A percentile compares a stretch with the other conserved stretches of the same genome.
Conservation (phyloP, 495 filamentous ascomycete species). For the Aspergillus avenaceus region DNA sequence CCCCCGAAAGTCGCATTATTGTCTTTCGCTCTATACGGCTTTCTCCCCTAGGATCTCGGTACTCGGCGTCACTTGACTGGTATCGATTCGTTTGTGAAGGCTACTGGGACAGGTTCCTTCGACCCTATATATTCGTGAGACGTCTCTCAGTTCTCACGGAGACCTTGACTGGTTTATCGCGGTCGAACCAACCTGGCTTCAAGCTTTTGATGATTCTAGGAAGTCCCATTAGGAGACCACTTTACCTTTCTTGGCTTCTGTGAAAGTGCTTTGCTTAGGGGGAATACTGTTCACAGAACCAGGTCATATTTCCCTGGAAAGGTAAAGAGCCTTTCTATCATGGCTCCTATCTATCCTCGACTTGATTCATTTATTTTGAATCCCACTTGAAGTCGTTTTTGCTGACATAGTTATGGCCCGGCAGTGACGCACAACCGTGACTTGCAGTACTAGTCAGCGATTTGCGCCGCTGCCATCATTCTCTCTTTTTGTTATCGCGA, state of each 20-base stretch:
- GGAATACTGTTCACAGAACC: slow-evolving; percentile 12
- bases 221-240: slow-evolving; percentile 5
- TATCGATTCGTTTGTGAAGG: slow-evolving; percentile 22
- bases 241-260: slow-evolving; percentile 7
- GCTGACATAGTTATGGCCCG: slow-evolving; percentile 33
- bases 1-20: neutral
- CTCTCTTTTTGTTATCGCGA: slow-evolving; percentile 9
- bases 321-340: too few species aligned
- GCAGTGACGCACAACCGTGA: slow-evolving; percentile 26
- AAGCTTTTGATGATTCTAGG: slow-evolving; percentile 27
- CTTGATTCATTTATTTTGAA: slow-evolving; percentile 9
- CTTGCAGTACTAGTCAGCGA: slow-evolving; percentile 17
- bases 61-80: slow-evolving; percentile 24
- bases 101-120: slow-evolving; percentile 29
- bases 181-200: slow-evolving; percentile 37
- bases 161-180: slow-evolving; percentile 49
- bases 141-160: slow-evolving; percentile 29
- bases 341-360: too few species aligned
- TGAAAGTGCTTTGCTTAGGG: slow-evolving; percentile 24
- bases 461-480: slow-evolving; percentile 21
- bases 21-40: slow-evolving; percentile 29
- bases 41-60: slow-evolving; percentile 24
- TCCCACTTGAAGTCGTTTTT: slow-evolving; percentile 15
- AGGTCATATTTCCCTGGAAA: slow-evolving; percentile 22
- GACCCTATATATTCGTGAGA: slow-evolving; percentile 43